Conservation (phyloP, 2,329 filamentous ascomycete species). For the Pseudocercospora ulei region DNA sequence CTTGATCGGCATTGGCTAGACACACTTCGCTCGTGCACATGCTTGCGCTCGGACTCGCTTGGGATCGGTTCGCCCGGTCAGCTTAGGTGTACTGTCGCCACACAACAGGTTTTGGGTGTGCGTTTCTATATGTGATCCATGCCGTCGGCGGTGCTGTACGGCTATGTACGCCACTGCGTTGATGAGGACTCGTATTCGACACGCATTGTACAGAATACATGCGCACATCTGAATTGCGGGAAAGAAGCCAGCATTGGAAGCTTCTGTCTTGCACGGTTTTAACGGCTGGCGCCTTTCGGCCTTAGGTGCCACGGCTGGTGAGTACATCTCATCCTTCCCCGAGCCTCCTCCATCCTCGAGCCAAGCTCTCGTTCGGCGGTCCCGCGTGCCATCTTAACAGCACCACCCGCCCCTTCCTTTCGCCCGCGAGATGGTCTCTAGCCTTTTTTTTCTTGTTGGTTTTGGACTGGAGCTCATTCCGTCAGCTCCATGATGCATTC, state of each 20-base stretch:
- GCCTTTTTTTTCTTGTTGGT: neutral
- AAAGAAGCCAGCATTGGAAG: neutral
- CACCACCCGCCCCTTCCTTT: neutral
- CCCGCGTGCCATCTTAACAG: neutral
- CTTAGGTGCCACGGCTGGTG: conserved; percentile 2
- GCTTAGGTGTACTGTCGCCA: too few species aligned
- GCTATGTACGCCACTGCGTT: neutral
- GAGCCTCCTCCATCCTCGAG: conserved; percentile 3
- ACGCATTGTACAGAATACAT: neutral
- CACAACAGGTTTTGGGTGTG: neutral
- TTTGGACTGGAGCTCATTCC: neutral
- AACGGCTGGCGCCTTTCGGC: conserved; percentile 3
- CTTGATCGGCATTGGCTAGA: conserved; percentile 1
- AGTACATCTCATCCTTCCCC: conserved; percentile 6
- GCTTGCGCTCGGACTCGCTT: neutral
- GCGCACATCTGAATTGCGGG: too few species aligned
- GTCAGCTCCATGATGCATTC: conserved; percentile 39
- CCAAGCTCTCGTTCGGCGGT: conserved; percentile 1
- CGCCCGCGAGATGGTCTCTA: conserved; percentile 19
- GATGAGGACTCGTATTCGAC: too few species aligned
- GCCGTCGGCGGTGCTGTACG: too few species aligned
- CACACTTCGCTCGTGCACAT: neutral
- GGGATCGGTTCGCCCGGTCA: too few species aligned
- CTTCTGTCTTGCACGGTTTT: conserved; percentile 2
- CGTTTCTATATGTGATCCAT: neutral